Conservation (phyloP, 805 yeast species). For the Ogataea dorogensis region DNA sequence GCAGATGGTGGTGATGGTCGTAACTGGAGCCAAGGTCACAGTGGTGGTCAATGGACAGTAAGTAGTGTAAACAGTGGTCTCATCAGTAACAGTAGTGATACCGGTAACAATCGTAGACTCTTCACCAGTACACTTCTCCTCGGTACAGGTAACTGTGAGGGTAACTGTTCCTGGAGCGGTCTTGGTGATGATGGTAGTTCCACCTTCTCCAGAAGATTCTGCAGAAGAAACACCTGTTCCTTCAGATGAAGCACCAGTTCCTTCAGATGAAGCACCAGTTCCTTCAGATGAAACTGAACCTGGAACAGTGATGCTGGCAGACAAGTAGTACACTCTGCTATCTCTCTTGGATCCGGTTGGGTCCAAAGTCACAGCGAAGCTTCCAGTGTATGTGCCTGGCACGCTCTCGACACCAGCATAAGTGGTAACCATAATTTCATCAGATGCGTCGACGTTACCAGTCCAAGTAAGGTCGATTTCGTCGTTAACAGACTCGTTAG, state of each 20-base stretch:
- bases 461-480: slow-evolving; percentile 20
- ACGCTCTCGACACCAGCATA: slow-evolving; percentile 21
- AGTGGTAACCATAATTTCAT: slow-evolving; percentile 6
- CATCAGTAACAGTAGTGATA: slow-evolving; percentile 26
- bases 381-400: slow-evolving; percentile 23
- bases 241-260: slow-evolving; percentile 19
- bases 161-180: slow-evolving; percentile 20
- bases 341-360: slow-evolving; percentile 24
- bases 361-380: slow-evolving; percentile 24
- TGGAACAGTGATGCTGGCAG: slow-evolving; percentile 18
- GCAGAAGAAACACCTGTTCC: slow-evolving; percentile 4
- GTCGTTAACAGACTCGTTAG: slow-evolving; percentile 17
- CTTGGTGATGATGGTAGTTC: slow-evolving; percentile 16
- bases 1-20: slow-evolving; percentile 10
- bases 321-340: slow-evolving; percentile 23
- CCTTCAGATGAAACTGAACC: slow-evolving; percentile 1
- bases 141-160: slow-evolving; percentile 27
- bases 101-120: slow-evolving; percentile 28
- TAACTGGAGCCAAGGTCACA: slow-evolving; percentile 21
- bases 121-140: slow-evolving; percentile 22
- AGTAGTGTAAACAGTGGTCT: slow-evolving; percentile 31
- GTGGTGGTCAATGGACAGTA: slow-evolving; percentile 34
- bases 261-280: slow-evolving; percentile 9
- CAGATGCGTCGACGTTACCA: slow-evolving; percentile 11
- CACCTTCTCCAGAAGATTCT: slow-evolving; percentile 1